These are phyloP conservation scores for Pezicula radicicola DNA, from an alignment of 2,329 filamentous ascomycete species.

Conservation along the genomic window DNA sequence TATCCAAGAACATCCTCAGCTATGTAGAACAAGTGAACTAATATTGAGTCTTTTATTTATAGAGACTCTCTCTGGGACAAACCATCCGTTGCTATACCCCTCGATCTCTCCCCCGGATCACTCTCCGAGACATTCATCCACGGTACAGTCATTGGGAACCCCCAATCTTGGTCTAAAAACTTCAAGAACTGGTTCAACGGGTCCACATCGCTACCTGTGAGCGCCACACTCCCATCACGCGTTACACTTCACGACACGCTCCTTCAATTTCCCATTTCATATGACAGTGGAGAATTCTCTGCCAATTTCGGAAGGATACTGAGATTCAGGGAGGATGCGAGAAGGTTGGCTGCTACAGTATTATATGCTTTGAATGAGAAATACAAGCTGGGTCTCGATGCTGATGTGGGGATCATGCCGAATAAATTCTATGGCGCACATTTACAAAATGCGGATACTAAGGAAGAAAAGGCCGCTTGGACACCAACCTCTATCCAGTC, in stretches of 20 bases:
- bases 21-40: too few species aligned
- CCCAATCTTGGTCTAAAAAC: background rate
- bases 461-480: background rate
- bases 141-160: background rate
- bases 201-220: background rate
- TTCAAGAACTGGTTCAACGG: background rate
- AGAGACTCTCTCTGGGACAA: slow-evolving; percentile 29
- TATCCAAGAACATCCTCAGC: too few species aligned
- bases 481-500: background rate
- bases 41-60: too few species aligned
- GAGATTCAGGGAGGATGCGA: slow-evolving; percentile 12
- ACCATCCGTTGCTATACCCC: slow-evolving; percentile 16
- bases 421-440: background rate
- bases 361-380: slow-evolving; percentile 20
- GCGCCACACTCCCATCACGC: background rate
- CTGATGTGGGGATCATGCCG: background rate
- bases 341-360: slow-evolving; percentile 24
- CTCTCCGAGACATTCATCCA: background rate
- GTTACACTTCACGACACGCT: background rate
- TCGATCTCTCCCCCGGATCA: background rate
- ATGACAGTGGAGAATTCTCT: slow-evolving; percentile 24
- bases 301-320: slow-evolving; percentile 34
- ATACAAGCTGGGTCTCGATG: background rate
- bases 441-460: background rate
- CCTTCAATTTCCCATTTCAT: slow-evolving; percentile 27